These are phyloP conservation scores for Camelina neglecta DNA, from an alignment of 345 rosid genomes.

Conservation along the genomic window DNA sequence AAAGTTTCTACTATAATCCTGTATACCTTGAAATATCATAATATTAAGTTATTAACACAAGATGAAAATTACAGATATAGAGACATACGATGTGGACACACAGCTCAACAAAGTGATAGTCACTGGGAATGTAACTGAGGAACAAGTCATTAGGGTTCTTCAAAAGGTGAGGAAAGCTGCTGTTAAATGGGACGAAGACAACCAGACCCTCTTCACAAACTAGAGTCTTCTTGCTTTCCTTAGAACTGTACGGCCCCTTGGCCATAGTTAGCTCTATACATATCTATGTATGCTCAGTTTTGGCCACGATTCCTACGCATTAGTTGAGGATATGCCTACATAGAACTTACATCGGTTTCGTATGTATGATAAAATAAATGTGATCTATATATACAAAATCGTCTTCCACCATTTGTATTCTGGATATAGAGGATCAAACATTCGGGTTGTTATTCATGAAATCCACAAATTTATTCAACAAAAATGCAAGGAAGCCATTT, in stretches of 20 bases:
- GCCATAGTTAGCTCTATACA: neutral
- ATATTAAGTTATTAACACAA: too few relatives aligned
- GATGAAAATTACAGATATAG: conserved; percentile 55
- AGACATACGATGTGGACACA: conserved; percentile 77
- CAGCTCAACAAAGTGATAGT: conserved; percentile 81
- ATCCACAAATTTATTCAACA: conserved; percentile 25
- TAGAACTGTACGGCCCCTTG: too few relatives aligned
- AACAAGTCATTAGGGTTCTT: conserved; percentile 71
- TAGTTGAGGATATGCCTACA: neutral
- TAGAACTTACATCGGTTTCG: neutral
- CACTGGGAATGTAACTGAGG: conserved; percentile 76
- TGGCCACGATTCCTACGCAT: conserved; percentile 3
- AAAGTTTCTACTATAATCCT: too few relatives aligned
- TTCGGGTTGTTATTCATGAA: neutral
- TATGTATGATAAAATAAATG: neutral
- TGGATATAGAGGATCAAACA: neutral
- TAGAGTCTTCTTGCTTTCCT: conserved; percentile 22
- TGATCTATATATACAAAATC: neutral
- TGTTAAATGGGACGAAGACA: conserved; percentile 50
- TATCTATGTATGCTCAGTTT: conserved; percentile 10
- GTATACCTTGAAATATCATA: too few relatives aligned
- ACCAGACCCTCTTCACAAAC: conserved; percentile 29
- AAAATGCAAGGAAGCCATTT: conserved; percentile 26
- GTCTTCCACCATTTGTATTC: neutral
- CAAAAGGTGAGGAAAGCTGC: conserved; percentile 79